A percentile compares a stretch with the other conserved stretches of the same genome.
These are phyloP conservation scores for Sporodiniella umbellata DNA, from an alignment of 371 early-diverging fungal species.

Conservation along the genomic window DNA sequence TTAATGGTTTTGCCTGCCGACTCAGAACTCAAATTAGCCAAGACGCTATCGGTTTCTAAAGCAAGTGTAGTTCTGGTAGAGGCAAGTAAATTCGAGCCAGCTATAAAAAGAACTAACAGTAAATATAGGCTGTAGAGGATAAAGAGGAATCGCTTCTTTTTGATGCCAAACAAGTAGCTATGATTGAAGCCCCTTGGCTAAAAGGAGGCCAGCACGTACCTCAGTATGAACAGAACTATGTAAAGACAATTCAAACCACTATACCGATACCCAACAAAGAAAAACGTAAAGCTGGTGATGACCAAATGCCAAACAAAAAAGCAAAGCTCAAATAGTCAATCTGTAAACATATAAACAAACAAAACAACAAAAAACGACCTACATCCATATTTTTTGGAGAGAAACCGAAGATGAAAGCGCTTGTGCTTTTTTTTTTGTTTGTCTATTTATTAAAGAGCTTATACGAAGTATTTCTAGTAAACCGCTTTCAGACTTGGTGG, in stretches of 20 bases:
- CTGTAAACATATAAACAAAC: no score
- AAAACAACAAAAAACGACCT: no score
- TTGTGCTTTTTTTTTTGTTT: no score
- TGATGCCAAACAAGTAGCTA: conserved; percentile 16
- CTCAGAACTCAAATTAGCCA: conserved; percentile 20
- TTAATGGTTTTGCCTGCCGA: conserved; percentile 26
- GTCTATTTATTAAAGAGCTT: no score
- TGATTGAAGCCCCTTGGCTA: conserved; percentile 31
- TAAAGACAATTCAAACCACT: conserved; percentile 29
- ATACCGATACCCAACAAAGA: conserved; percentile 18
- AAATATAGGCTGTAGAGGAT: conserved; percentile 7
- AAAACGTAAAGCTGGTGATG: conserved; percentile 10
- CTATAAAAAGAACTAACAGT: background rate
- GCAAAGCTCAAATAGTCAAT: background rate
- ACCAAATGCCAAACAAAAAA: background rate
- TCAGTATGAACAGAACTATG: conserved; percentile 10
- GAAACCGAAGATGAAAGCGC: no score
- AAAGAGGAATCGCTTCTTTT: conserved; percentile 29
- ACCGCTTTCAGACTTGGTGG: no score
- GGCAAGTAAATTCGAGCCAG: conserved; percentile 3
- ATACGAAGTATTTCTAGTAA: no score
- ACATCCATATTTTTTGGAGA: no score
- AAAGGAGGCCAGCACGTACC: conserved; percentile 1
- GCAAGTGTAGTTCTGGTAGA: conserved; percentile 21
- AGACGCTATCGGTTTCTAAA: conserved; percentile 18